phyloP scores from a whole-genome alignment of 2,329 filamentous ascomycete species.

The Eurotiales sp. region DNA sequence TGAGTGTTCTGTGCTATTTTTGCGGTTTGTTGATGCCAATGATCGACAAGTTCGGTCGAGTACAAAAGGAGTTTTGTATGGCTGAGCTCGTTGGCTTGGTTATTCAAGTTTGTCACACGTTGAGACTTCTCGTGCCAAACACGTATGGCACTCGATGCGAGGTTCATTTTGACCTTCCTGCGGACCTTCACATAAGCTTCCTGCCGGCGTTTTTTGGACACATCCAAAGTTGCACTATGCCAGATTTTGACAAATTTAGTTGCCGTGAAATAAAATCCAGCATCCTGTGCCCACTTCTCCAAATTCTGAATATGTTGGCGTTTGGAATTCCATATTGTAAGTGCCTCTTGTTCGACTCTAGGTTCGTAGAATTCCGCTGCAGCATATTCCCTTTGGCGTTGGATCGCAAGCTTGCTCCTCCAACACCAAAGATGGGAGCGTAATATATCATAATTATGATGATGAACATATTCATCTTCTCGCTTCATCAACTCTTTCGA shows the following conservation, averaged over 20 bases:
- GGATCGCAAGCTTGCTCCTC: conserved; percentile 34
- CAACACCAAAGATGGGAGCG: conserved; percentile 34
- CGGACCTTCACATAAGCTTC: conserved; percentile 55
- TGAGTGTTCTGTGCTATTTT: conserved; percentile 31
- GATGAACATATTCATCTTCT: conserved; percentile 33
- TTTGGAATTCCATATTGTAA: conserved; percentile 36
- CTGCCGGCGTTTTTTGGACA: conserved; percentile 51
- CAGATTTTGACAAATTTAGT: conserved; percentile 50
- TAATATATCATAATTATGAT: conserved; percentile 31
- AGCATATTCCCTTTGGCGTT: conserved; percentile 38
- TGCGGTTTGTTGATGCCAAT: conserved; percentile 42
- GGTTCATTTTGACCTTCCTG: conserved; percentile 51
- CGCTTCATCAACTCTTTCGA: conserved; percentile 35
- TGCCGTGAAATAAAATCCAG: conserved; percentile 54
- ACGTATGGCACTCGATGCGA: conserved; percentile 44
- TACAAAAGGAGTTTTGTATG: conserved; percentile 32
- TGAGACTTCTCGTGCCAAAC: conserved; percentile 35
- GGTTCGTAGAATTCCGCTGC: conserved; percentile 44
- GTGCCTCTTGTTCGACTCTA: conserved; percentile 37
- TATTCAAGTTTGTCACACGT: conserved; percentile 33
- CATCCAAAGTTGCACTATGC: conserved; percentile 48
- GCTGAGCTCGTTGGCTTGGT: conserved; percentile 35
- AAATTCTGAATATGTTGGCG: conserved; percentile 45
- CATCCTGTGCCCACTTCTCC: conserved; percentile 52
- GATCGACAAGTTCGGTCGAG: conserved; percentile 34